These are phyloP conservation scores for Sarcocystis neurona DNA, from an alignment of 169 alveolate species.

Conservation along the genomic window DNA sequence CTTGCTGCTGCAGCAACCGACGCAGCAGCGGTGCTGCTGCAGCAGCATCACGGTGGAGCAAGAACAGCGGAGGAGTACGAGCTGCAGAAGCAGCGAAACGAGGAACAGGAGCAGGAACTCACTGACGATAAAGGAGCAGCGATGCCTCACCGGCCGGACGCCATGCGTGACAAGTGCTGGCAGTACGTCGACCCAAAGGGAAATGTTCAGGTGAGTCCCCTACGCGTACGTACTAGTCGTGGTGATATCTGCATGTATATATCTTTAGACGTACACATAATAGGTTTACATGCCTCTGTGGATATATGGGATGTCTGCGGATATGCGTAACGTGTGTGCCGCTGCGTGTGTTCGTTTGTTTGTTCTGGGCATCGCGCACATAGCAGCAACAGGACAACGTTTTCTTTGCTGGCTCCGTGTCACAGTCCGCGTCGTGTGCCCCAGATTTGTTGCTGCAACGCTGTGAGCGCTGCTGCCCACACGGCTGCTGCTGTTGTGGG, in stretches of 20 bases:
- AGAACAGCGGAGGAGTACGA: too few species aligned
- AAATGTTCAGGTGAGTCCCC: slow-evolving; percentile 69
- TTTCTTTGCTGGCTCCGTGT: too few species aligned
- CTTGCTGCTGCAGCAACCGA: too few species aligned
- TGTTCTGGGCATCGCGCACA: not conserved
- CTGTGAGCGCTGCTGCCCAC: too few species aligned
- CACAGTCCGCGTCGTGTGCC: too few species aligned
- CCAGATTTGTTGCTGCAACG: too few species aligned
- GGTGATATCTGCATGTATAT: not conserved
- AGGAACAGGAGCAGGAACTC: too few species aligned
- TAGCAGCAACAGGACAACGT: not conserved
- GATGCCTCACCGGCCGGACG: slow-evolving; percentile 74
- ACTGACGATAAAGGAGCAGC: too few species aligned
- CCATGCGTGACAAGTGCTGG: slow-evolving; percentile 72
- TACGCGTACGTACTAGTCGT: not conserved
- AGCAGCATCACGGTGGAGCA: too few species aligned
- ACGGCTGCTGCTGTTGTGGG: too few species aligned
- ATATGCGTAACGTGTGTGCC: not conserved
- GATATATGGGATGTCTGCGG: not conserved
- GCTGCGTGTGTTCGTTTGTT: not conserved
- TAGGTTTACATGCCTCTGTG: not conserved
- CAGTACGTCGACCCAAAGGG: slow-evolving; percentile 76
- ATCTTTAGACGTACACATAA: not conserved
- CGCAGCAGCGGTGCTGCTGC: too few species aligned
- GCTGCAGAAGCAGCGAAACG: not conserved